A percentile compares a stretch with the other conserved stretches of the same genome.
Conservation (phyloP, 129 eudicot species). For the Kitagawia praeruptora region DNA sequence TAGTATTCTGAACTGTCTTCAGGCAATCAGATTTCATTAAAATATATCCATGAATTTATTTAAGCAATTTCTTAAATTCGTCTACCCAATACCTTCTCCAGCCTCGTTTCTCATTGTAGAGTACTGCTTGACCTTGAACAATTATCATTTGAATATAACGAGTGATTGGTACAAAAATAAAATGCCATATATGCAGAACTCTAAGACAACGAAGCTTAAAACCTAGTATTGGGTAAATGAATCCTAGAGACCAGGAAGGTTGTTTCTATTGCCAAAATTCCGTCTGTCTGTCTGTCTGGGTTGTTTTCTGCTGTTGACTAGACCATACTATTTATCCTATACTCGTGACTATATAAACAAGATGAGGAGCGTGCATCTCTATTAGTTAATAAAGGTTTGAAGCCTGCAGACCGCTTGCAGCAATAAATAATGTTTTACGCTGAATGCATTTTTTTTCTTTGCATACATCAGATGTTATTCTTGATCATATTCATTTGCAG, state of each 20-base stretch:
- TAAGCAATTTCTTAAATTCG: background rate
- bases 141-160: too few relatives aligned
- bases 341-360: background rate
- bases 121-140: background rate
- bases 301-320: background rate
- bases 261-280: background rate
- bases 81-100: conserved; percentile 1
- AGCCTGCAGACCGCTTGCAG: background rate
- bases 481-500: conserved; percentile 23
- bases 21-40: background rate
- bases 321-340: background rate
- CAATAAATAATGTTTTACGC: background rate
- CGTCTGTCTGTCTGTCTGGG: background rate
- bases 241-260: background rate
- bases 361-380: background rate
- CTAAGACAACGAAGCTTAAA: background rate
- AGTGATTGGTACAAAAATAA: background rate
- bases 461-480: background rate
- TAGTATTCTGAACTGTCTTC: background rate
- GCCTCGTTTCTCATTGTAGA: background rate
- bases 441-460: background rate
- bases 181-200: background rate
- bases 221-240: background rate
- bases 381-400: background rate
- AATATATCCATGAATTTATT: background rate